Base-by-base conservation (phyloP, 257 asterid species). In the Ilex asprella region DNA sequence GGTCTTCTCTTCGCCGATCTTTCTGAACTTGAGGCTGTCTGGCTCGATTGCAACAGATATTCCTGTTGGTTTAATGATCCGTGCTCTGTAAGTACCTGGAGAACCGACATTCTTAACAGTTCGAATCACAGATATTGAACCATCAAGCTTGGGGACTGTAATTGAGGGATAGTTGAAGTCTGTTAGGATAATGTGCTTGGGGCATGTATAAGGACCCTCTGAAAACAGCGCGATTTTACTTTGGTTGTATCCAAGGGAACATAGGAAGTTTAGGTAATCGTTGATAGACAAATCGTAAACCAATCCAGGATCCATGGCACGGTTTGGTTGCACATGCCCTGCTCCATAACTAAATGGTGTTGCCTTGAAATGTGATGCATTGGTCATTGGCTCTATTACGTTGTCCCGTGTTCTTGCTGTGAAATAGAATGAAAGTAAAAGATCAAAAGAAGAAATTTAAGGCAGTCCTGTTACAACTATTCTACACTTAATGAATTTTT, bases 291-390 rank as follows among this genome's bases (percentile, higher is more conserved):
- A 64, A 66, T 91, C 98, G 8, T 91, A 91, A 12, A 91, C 88
- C 73, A 91, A 65, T 3, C 99, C 99, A 5, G 99, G 97, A 61
- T 92, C 89, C 95, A 83, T 82, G 15, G 99, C 99, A 0, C 88
- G 86, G 84, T 92, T 89, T 16, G 99, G 97, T 51, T 78, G 75
- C 44, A 89, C 76, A 47, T 92, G 96, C 8, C 99, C 99, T 62
- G 93, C 86, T 69, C 99, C 99, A 2, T 86, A 89, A 65, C 81
- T 82, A 75, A 92, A 86, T 1, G 98, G 89, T 2, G 93, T 68
- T 12, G 98, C 95, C 65, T 73, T 80, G 30, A 27, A 39, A 72
- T 74, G 9, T 56, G 83, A 74, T 27, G 95, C 87, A n/a, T 84
- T 73, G 29, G 69, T 74, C 67, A 92, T 2, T 8, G 91, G 86